These are phyloP conservation scores for Solanum appendiculatum DNA, from an alignment of 257 asterid species.

Conservation along the genomic window DNA sequence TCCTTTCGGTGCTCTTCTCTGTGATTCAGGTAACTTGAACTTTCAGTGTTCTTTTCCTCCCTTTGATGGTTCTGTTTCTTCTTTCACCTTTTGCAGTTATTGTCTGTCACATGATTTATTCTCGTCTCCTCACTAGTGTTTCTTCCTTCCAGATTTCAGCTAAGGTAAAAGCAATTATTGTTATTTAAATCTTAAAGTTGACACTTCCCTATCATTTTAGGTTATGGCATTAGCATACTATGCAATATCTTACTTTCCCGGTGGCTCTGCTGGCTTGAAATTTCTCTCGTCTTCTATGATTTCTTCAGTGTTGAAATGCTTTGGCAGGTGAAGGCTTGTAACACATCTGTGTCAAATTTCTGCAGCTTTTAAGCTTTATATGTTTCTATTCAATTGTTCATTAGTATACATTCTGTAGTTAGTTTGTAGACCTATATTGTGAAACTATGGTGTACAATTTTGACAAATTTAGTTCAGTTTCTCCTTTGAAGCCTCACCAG, in stretches of 20 bases:
- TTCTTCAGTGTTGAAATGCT: slow-evolving; percentile 54
- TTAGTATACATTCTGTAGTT: neutral
- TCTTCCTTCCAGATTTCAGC: neutral
- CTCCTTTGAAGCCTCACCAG: neutral
- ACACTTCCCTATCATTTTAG: slow-evolving; percentile 25
- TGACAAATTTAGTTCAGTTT: neutral
- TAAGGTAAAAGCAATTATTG: neutral
- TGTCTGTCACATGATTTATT: neutral
- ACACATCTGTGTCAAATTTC: neutral
- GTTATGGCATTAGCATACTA: slow-evolving; percentile 81
- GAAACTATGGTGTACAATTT: neutral
- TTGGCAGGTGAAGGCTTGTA: slow-evolving; percentile 50
- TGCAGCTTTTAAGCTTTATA: neutral
- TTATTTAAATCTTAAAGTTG: neutral
- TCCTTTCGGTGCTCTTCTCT: slow-evolving; percentile 77
- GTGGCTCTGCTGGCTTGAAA: slow-evolving; percentile 89
- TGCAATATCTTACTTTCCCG: slow-evolving; percentile 87
- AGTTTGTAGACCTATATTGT: too few species aligned
- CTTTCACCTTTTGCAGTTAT: neutral
- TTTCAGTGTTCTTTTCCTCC: neutral
- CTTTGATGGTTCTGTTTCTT: neutral
- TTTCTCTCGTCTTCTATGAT: slow-evolving; percentile 71
- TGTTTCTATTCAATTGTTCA: neutral
- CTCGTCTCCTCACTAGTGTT: neutral
- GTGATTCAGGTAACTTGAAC: slow-evolving; percentile 66